A percentile compares a stretch with the other conserved stretches of the same genome.
phyloP scores from a whole-genome alignment of 2,329 filamentous ascomycete species.

The Xylaria sp. region DNA sequence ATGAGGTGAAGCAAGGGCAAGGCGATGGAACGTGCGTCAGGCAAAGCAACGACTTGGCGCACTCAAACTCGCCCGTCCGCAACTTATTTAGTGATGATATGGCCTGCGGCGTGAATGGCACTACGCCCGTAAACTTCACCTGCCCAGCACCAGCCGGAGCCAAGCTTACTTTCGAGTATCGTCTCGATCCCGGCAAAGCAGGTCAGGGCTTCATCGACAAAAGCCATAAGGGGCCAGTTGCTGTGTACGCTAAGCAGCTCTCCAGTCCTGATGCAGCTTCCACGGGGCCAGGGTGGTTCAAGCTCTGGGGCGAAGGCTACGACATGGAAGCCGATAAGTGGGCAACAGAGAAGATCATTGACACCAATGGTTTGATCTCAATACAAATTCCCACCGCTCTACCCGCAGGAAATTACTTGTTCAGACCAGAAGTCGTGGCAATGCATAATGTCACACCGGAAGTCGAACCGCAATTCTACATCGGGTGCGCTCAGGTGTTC shows the following conservation, averaged over 20 bases:
- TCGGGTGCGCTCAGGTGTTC: conserved; percentile 76
- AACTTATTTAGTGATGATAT: conserved; percentile 68
- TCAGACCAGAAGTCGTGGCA: conserved; percentile 73
- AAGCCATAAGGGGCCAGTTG: conserved; percentile 67
- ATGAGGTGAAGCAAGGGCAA: conserved; percentile 72
- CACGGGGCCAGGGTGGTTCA: conserved; percentile 77
- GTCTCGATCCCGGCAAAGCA: conserved; percentile 64
- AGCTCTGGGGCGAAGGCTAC: conserved; percentile 76
- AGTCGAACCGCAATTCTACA: conserved; percentile 73
- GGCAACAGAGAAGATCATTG: conserved; percentile 75
- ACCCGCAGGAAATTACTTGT: conserved; percentile 72
- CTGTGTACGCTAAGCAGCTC: conserved; percentile 78
- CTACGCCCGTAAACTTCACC: conserved; percentile 55
- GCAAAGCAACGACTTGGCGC: conserved; percentile 63
- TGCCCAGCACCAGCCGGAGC: conserved; percentile 61
- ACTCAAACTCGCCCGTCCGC: conserved; percentile 65
- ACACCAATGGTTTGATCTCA: conserved; percentile 69
- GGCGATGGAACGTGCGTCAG: conserved; percentile 77
- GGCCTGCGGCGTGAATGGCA: conserved; percentile 69
- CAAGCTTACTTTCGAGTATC: conserved; percentile 73
- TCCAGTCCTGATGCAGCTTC: conserved; percentile 56
- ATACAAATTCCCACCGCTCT: conserved; percentile 70
- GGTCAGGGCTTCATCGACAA: conserved; percentile 65
- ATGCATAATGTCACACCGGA: conserved; percentile 67
- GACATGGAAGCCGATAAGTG: conserved; percentile 64